Conservation (phyloP, 2,329 filamentous ascomycete genomes). For the Epichloe baconii region DNA sequence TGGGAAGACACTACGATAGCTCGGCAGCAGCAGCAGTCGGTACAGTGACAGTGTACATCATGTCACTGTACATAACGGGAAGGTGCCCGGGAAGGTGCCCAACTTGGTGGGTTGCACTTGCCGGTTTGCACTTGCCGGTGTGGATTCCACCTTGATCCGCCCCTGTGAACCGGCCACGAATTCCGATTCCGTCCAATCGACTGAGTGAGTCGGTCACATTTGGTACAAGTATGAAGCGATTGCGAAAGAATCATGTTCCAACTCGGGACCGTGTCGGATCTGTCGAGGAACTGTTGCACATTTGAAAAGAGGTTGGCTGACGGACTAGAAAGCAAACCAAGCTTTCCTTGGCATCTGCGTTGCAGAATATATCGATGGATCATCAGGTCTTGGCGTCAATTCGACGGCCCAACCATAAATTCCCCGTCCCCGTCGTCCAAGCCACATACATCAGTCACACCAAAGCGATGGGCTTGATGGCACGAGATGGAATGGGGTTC, state of each 20-base stretch:
- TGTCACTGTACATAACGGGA: too few species aligned
- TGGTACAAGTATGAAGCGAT: too few species aligned
- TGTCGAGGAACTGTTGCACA: too few species aligned
- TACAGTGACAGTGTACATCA: too few species aligned
- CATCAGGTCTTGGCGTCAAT: not conserved
- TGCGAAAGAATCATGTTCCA: too few species aligned
- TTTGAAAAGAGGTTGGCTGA: not conserved
- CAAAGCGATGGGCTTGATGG: not conserved
- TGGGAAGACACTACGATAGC: too few species aligned
- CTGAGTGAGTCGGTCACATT: not conserved
- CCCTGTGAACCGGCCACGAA: not conserved
- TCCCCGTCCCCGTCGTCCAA: not conserved
- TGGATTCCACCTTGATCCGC: not conserved
- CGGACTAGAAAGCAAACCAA: conserved; percentile 10
- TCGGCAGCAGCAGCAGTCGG: not conserved
- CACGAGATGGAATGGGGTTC: too few species aligned
- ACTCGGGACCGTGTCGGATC: too few species aligned
- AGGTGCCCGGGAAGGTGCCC: not conserved
- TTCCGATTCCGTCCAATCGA: not conserved
- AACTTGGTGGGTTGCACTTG: conserved; percentile 1
- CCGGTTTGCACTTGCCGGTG: not conserved
- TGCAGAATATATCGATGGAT: not conserved
- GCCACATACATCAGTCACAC: not conserved
- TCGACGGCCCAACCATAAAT: not conserved
- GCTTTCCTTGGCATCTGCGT: conserved; percentile 18